A percentile compares a stretch with the other conserved stretches of the same genome.
phyloP scores from a whole-genome alignment of 495 filamentous ascomycete species.

The Penicillium antarcticum region DNA sequence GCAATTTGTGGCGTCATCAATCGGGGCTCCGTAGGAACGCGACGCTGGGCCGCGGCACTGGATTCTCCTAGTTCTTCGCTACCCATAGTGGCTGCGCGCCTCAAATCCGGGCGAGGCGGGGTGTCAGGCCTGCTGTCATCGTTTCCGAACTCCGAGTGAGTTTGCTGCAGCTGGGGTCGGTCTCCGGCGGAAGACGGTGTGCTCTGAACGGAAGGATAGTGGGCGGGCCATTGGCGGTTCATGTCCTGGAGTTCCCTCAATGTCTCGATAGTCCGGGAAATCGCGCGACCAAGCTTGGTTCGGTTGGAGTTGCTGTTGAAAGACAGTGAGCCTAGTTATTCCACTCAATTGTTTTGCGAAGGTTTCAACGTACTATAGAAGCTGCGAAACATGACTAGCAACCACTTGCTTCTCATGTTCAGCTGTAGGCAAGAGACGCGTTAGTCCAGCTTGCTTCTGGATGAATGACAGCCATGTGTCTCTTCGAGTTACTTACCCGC shows the following conservation, averaged over 20 bases:
- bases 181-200: slow-evolving; percentile 43
- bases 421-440: slow-evolving; percentile 21
- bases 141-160: slow-evolving; percentile 41
- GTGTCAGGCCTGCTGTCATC: slow-evolving; percentile 31
- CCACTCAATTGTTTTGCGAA: neutral
- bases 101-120: slow-evolving; percentile 51
- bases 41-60: slow-evolving; percentile 61
- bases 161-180: slow-evolving; percentile 49
- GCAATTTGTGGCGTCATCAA: slow-evolving; percentile 90
- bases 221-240: slow-evolving; percentile 89
- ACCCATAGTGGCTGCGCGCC: slow-evolving; percentile 69
- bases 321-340: slow-evolving; percentile 13
- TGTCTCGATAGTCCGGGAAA: slow-evolving; percentile 78
- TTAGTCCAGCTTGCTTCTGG: neutral
- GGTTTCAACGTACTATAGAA: slow-evolving; percentile 53
- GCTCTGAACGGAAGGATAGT: slow-evolving; percentile 84
- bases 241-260: slow-evolving; percentile 77
- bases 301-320: slow-evolving; percentile 82
- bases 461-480: neutral
- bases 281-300: slow-evolving; percentile 76
- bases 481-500: slow-evolving; percentile 25
- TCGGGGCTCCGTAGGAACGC: slow-evolving; percentile 58
- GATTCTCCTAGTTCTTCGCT: slow-evolving; percentile 64
- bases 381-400: slow-evolving; percentile 70
- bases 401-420: slow-evolving; percentile 59